A percentile compares a stretch with the other conserved stretches of the same genome.
Conservation (phyloP, 192 early-diverging fungal genomes). For the Gigaspora rosea region DNA sequence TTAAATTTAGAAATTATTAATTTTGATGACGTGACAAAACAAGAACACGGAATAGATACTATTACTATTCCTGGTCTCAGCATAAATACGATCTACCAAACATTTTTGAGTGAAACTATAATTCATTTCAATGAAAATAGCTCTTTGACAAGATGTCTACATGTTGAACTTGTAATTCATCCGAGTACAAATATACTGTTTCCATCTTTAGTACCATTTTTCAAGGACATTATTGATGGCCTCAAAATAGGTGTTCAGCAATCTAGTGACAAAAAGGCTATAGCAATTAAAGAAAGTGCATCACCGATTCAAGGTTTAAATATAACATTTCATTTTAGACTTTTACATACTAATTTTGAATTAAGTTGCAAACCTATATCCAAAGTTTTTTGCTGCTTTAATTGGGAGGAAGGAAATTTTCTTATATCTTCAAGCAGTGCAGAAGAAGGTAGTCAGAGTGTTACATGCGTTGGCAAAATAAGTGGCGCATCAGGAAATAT, state of each 20-base stretch:
- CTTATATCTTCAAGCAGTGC: slow-evolving; percentile 53
- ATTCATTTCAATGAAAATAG: slow-evolving; percentile 27
- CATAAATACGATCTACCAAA: slow-evolving; percentile 48
- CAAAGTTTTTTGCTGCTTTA: slow-evolving; percentile 68
- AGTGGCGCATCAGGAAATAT: slow-evolving; percentile 60
- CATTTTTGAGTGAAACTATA: slow-evolving; percentile 45
- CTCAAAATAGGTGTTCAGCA: slow-evolving; percentile 60
- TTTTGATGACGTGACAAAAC: slow-evolving; percentile 19
- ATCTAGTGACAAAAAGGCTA: slow-evolving; percentile 40
- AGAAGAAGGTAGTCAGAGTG: slow-evolving; percentile 39
- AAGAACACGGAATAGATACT: slow-evolving; percentile 48
- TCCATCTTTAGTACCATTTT: slow-evolving; percentile 70
- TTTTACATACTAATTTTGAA: slow-evolving; percentile 68
- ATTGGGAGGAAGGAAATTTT: slow-evolving; percentile 72
- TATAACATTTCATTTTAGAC: slow-evolving; percentile 55
- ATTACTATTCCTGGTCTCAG: slow-evolving; percentile 57
- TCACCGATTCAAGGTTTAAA: slow-evolving; percentile 46
- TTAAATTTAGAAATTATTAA: slow-evolving; percentile 17
- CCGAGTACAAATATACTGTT: slow-evolving; percentile 71
- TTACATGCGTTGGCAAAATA: slow-evolving; percentile 60
- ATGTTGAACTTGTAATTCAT: slow-evolving; percentile 66
- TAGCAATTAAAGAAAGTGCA: slow-evolving; percentile 35
- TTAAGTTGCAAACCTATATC: slow-evolving; percentile 74
- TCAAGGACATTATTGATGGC: slow-evolving; percentile 64
- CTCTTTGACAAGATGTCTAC: slow-evolving; percentile 43